Evolutionary conservation across 208 protist species (phyloP), one percentile per base, ranked within the genome.

Genomic region (Trypanosoma melophagium): DNA sequence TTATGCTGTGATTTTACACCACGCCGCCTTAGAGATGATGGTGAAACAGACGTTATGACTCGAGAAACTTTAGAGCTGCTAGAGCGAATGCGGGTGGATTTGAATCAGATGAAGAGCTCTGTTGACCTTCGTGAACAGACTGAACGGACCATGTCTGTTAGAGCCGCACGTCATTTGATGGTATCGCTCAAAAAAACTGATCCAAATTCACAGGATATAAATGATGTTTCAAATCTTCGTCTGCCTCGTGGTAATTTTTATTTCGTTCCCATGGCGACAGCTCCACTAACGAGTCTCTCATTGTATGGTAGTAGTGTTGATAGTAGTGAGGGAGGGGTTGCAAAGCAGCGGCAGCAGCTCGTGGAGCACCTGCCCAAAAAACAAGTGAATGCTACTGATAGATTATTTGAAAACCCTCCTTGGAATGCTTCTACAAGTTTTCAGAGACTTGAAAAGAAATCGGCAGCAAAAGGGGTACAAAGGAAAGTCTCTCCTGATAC

Each of bases 201-300:
- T n/a, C 7, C 10, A 17, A 55, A 60, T 41, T 17, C 14, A 38
- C 16, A 35, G 57, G 21, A 53, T n/a, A 47, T 16, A 1, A 4
- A 35, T 17, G 1, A 19, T 40, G 21, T 16, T 8, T 41, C 45
- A 7, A 16, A 25, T 19, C 44, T n/a, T 28, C 17, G 25, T 22
- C 16, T n/a, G 10, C 28, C 21, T 25, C 19, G 22, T 13, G 68
- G 52, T 19, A 35, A 35, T 35, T 63, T 69, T 35, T 51, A 61
- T 68, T 81, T 81, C 40, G 52, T 71, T 40, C 76, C 76, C 1
- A 69, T 77, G 51, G 55, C 70, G 7, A 81, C 70, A 21, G 76
- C 76, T 14, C 76, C 76, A 19, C 28, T 81, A 22, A 54, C 49
- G 35, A 41, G 55, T 40, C 66, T 81, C 25, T 42, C 52, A n/a